Evolutionary conservation across 2,329 filamentous ascomycete species (phyloP).

Genomic region (Colletotrichum agaves): DNA sequence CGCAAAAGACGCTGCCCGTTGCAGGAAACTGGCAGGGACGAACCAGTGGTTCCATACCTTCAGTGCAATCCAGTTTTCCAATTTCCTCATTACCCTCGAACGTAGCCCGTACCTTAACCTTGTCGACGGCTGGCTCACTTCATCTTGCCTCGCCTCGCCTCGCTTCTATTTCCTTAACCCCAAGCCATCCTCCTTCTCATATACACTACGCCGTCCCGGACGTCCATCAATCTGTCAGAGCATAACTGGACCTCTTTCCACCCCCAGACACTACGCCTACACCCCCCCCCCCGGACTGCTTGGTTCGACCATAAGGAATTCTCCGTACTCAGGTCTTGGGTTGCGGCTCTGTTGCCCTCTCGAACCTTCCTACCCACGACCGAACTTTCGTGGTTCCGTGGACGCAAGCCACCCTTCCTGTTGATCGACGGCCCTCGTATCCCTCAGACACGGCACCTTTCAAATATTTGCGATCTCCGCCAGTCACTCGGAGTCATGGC

Average conservation of each 20-base stretch:
- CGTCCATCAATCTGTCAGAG: neutral
- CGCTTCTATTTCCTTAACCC: constrained; percentile 4
- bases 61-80: neutral
- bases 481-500: constrained; percentile 39
- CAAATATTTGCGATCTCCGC: neutral
- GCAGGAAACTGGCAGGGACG: constrained; percentile 1
- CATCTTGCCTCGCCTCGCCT: constrained; percentile 10
- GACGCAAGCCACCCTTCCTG: constrained; percentile 2
- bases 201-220: neutral
- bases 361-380: neutral
- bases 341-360: constrained; percentile 29
- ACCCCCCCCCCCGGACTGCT: constrained; percentile 7
- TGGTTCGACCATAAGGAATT: neutral
- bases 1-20: constrained; percentile 3
- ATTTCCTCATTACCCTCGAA: neutral
- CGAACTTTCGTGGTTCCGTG: neutral
- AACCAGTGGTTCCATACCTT: neutral
- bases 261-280: constrained; percentile 22
- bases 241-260: constrained; percentile 17
- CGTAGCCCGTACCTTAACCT: neutral
- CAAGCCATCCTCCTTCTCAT: constrained; percentile 9
- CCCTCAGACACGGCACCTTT: neutral
- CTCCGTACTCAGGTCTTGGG: constrained; percentile 9
- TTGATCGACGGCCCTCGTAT: constrained; percentile 4
- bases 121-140: constrained; percentile 20